Conservation (phyloP, 192 early-diverging fungal species). For the Endogone sp. region DNA sequence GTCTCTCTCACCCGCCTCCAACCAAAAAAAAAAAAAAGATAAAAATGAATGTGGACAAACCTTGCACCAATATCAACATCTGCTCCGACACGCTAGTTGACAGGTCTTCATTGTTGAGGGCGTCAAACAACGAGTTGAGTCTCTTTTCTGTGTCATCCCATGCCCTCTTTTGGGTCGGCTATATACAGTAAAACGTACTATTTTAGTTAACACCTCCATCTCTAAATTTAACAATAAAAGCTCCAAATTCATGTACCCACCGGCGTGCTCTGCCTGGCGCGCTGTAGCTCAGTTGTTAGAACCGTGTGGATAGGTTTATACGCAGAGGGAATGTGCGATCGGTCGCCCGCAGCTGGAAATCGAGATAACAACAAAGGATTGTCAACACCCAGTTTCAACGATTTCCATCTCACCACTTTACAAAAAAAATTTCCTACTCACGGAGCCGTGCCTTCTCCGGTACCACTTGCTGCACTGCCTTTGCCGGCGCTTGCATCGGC, state of each 20-base stretch:
- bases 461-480: constrained; percentile 35
- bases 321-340: constrained; percentile 73
- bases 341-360: constrained; percentile 69
- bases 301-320: constrained; percentile 60
- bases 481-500: constrained; percentile 21
- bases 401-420: no score
- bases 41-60: no score
- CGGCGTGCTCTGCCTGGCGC: constrained; percentile 40
- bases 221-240: no score
- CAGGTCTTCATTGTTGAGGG: constrained; percentile 78
- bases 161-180: constrained; percentile 69
- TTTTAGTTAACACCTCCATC: no score
- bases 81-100: constrained; percentile 54
- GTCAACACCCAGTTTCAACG: no score
- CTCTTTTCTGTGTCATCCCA: constrained; percentile 85
- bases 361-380: constrained; percentile 1
- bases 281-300: constrained; percentile 48
- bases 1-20: no score
- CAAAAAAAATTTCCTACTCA: no score
- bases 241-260: constrained; percentile 26
- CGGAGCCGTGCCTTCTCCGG: constrained; percentile 47
- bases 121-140: constrained; percentile 77
- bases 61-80: constrained; percentile 62
- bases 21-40: no score
- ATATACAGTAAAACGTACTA: not conserved